phyloP scores from a whole-genome alignment of 2,329 filamentous ascomycete genomes.

The Leptodontidium sp. region DNA sequence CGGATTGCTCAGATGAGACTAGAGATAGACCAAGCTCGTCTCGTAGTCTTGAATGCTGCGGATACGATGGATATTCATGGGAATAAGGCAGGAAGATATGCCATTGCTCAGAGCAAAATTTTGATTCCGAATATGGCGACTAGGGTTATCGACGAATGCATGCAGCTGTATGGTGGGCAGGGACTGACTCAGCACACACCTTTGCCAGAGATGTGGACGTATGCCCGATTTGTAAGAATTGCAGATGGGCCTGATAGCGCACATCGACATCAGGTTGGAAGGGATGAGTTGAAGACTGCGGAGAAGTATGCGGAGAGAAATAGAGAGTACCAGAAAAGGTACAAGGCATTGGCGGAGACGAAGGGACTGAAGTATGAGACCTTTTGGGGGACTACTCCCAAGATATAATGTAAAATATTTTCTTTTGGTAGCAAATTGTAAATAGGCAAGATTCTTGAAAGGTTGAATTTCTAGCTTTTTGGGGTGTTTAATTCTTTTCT shows the following conservation, averaged over 20 bases:
- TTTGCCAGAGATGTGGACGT: constrained; percentile 53
- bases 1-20: constrained; percentile 53
- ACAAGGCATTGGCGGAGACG: constrained; percentile 29
- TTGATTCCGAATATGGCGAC: constrained; percentile 51
- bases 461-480: too few relatives aligned
- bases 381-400: constrained; percentile 31
- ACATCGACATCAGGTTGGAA: constrained; percentile 52
- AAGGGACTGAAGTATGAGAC: constrained; percentile 20
- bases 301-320: constrained; percentile 47
- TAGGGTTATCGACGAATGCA: constrained; percentile 53
- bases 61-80: constrained; percentile 52
- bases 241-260: constrained; percentile 53
- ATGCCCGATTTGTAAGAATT: constrained; percentile 52
- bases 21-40: constrained; percentile 51
- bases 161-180: constrained; percentile 53
- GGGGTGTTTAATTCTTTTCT: too few relatives aligned
- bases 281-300: constrained; percentile 53
- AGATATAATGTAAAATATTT: constrained; percentile 1
- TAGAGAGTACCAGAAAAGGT: constrained; percentile 46
- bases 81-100: constrained; percentile 51
- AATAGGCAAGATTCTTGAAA: too few relatives aligned
- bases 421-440: too few relatives aligned
- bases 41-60: constrained; percentile 52
- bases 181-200: constrained; percentile 53
- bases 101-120: constrained; percentile 54